Conservation (phyloP, 495 filamentous ascomycete species). For the Talaromyces stipitatus region DNA sequence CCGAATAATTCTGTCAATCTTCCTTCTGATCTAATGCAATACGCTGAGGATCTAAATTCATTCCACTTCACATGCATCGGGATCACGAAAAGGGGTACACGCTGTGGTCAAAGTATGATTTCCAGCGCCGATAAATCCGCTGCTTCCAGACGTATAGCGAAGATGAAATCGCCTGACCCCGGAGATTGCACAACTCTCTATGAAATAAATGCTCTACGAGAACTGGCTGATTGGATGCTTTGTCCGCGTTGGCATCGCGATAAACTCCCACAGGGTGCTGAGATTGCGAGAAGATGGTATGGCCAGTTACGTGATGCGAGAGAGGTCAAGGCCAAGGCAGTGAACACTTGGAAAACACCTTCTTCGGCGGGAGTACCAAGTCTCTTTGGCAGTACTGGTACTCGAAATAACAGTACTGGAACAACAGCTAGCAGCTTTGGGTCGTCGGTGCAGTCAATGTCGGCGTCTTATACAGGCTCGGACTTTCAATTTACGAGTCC, state of each 20-base stretch:
- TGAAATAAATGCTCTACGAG: conserved; percentile 3
- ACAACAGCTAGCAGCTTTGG: not conserved
- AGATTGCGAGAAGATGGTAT: conserved; percentile 5
- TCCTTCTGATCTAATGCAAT: not conserved
- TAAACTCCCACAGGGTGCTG: not conserved
- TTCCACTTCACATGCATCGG: conserved; percentile 6
- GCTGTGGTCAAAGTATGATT: conserved; percentile 4
- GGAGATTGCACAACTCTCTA: not conserved
- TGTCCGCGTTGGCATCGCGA: conserved; percentile 7
- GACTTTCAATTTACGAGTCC: not conserved
- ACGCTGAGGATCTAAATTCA: not conserved
- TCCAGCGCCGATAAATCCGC: not conserved
- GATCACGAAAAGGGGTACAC: conserved; percentile 3
- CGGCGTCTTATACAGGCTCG: conserved; percentile 1
- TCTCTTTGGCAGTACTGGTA: not conserved
- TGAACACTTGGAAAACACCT: not conserved
- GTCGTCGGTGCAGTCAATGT: not conserved
- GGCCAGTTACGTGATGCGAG: conserved; percentile 1
- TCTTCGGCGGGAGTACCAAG: not conserved
- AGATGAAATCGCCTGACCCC: not conserved
- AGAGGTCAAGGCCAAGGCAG: not conserved
- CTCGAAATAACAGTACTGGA: not conserved
- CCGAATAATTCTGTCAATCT: not conserved
- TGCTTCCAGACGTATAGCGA: not conserved
- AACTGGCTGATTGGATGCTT: conserved; percentile 8